Percentiles rank a stretch among this genome's conserved stretches.
Evolutionary conservation across 148 eudicot genomes (phyloP).

Genomic region (Salicornia ramosissima): DNA sequence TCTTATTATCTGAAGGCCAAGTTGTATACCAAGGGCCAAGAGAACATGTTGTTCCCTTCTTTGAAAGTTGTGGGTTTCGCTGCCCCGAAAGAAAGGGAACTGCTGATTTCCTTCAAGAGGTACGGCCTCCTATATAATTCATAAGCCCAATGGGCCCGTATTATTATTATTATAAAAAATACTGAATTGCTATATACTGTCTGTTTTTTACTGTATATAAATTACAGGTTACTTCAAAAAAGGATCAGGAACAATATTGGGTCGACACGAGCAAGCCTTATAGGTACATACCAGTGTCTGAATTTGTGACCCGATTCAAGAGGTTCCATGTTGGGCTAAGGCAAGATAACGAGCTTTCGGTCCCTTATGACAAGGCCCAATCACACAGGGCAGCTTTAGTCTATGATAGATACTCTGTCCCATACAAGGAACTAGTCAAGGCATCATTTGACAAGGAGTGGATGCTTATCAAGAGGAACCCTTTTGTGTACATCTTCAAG

Average conservation of each 20-base stretch:
- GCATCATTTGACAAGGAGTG: slow-evolving; percentile 73
- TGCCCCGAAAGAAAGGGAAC: slow-evolving; percentile 80
- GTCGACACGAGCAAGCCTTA: slow-evolving; percentile 44
- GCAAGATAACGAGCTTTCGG: slow-evolving; percentile 62
- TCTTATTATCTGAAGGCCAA: slow-evolving; percentile 75
- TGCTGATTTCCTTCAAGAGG: slow-evolving; percentile 94
- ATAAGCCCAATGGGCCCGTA: neutral
- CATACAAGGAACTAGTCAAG: slow-evolving; percentile 53
- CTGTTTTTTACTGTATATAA: too few relatives aligned
- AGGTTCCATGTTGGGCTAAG: slow-evolving; percentile 66
- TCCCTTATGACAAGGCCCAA: slow-evolving; percentile 50
- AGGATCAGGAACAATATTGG: slow-evolving; percentile 84
- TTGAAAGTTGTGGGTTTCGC: slow-evolving; percentile 67
- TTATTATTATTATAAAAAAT: neutral
- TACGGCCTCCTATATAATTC: slow-evolving; percentile 15
- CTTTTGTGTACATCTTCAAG: slow-evolving; percentile 66
- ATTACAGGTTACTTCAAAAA: slow-evolving; percentile 74
- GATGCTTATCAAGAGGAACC: slow-evolving; percentile 64
- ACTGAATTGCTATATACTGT: too few relatives aligned
- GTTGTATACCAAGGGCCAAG: slow-evolving; percentile 85
- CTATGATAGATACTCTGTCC: slow-evolving; percentile 44
- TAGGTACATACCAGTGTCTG: slow-evolving; percentile 48
- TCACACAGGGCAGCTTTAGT: slow-evolving; percentile 62
- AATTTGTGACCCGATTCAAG: slow-evolving; percentile 52
- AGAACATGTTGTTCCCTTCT: slow-evolving; percentile 63